These are phyloP conservation scores for Zea luxurians DNA, from an alignment of 176 grass and related monocot genomes.

Conservation along the genomic window DNA sequence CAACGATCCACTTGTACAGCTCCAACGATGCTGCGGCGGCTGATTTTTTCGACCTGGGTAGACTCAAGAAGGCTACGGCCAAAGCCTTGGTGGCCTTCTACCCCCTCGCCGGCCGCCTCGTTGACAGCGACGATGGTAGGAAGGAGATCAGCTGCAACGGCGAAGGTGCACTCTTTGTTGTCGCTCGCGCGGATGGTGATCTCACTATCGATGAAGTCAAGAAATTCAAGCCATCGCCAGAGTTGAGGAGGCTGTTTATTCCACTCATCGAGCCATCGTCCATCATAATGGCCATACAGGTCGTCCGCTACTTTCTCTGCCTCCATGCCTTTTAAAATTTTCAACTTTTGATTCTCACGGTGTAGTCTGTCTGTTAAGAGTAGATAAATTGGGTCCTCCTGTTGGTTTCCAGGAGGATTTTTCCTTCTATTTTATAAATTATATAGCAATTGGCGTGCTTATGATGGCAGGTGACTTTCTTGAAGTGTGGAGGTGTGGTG, in stretches of 20 bases:
- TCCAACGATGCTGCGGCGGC: background rate
- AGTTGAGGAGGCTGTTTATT: background rate
- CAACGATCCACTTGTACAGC: constrained; percentile 3
- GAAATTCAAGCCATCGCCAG: background rate
- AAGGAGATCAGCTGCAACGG: background rate
- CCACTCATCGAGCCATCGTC: background rate
- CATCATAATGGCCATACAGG: background rate
- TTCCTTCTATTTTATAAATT: too few relatives aligned
- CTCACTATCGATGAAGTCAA: background rate
- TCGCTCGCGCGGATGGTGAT: background rate
- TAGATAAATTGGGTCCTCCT: too few relatives aligned
- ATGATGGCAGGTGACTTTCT: background rate
- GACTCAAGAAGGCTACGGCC: background rate
- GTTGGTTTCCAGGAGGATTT: too few relatives aligned
- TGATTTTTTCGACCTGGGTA: background rate
- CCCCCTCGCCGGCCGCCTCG: background rate
- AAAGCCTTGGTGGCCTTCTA: background rate
- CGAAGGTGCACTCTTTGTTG: background rate
- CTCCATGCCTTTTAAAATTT: too few relatives aligned
- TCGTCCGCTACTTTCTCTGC: background rate
- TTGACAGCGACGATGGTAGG: background rate
- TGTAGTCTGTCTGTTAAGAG: too few relatives aligned
- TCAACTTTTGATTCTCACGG: too few relatives aligned
- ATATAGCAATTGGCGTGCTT: too few relatives aligned
- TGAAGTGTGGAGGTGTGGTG: too few relatives aligned